phyloP scores from a whole-genome alignment of 2,329 filamentous ascomycete species.

The Pestalotiopsis fici region DNA sequence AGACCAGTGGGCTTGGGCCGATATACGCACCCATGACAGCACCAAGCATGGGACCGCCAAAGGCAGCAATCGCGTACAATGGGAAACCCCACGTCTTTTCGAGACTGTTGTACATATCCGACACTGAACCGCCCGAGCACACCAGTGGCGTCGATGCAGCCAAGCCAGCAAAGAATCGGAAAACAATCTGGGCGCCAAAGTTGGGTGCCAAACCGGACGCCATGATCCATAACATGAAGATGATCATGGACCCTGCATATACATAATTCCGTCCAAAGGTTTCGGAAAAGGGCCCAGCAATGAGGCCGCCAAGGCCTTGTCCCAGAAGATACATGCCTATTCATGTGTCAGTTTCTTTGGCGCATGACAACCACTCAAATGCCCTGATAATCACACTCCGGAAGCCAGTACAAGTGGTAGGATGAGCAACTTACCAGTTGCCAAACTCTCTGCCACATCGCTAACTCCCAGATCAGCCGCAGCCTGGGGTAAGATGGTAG shows the following conservation, averaged over 20 bases:
- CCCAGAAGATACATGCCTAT: conserved; percentile 33
- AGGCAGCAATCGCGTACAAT: conserved; percentile 47
- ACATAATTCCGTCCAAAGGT: conserved; percentile 33
- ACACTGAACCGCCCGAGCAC: conserved; percentile 40
- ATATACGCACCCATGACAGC: conserved; percentile 61
- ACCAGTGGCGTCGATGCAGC: conserved; percentile 45
- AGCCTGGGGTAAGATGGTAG: conserved; percentile 45
- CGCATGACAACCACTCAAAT: neutral
- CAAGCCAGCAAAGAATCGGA: conserved; percentile 48
- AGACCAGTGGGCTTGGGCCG: conserved; percentile 51
- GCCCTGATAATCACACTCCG: neutral
- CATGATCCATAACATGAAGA: conserved; percentile 46
- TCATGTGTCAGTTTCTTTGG: neutral
- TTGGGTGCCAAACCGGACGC: conserved; percentile 41
- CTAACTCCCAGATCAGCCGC: conserved; percentile 46
- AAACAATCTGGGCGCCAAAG: conserved; percentile 40
- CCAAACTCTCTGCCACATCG: conserved; percentile 49
- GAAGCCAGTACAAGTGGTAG: neutral
- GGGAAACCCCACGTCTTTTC: conserved; percentile 37
- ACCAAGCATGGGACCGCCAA: conserved; percentile 42
- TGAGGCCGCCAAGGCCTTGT: conserved; percentile 35
- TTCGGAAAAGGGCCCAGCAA: conserved; percentile 40
- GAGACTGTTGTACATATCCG: conserved; percentile 36
- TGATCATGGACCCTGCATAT: conserved; percentile 35
- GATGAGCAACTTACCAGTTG: conserved; percentile 34